These are phyloP conservation scores for Phycomyces nitens DNA, from an alignment of 192 early-diverging fungal genomes.

Conservation along the genomic window DNA sequence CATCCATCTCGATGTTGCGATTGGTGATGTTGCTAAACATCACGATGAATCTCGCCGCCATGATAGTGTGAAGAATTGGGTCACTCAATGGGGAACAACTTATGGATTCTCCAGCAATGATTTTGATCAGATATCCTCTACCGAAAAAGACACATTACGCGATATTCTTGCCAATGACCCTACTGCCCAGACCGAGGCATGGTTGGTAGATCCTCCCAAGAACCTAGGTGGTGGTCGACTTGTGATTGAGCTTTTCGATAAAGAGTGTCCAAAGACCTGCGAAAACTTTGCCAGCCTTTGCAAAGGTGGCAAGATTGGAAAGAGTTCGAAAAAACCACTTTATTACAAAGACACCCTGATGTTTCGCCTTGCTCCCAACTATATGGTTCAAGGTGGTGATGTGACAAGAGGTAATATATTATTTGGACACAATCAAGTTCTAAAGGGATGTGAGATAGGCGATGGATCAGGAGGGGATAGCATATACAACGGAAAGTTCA, in stretches of 20 bases:
- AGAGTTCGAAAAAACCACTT: conserved; percentile 35
- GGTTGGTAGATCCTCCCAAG: conserved; percentile 13
- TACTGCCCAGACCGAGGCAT: conserved; percentile 4
- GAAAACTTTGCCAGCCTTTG: conserved; percentile 37
- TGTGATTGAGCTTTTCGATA: conserved; percentile 23
- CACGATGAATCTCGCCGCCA: conserved; percentile 3
- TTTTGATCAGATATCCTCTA: not conserved
- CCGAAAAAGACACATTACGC: conserved; percentile 32
- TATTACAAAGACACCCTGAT: conserved; percentile 26
- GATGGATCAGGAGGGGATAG: conserved; percentile 53
- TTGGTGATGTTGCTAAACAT: conserved; percentile 22
- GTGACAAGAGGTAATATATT: conserved; percentile 32
- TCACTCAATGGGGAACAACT: conserved; percentile 12
- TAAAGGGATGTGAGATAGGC: conserved; percentile 4
- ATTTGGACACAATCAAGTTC: not conserved
- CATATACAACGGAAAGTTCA: conserved; percentile 58
- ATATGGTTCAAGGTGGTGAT: conserved; percentile 43
- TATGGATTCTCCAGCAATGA: conserved; percentile 28
- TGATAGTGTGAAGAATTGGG: conserved; percentile 16
- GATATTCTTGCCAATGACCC: conserved; percentile 31
- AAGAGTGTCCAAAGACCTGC: conserved; percentile 35
- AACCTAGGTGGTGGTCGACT: conserved; percentile 28
- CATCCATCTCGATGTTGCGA: conserved; percentile 31
- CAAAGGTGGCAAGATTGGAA: conserved; percentile 33
- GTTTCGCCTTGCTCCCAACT: conserved; percentile 34